Conservation (phyloP, 176 grass and related monocot species). For the Eragrostis curvula region DNA sequence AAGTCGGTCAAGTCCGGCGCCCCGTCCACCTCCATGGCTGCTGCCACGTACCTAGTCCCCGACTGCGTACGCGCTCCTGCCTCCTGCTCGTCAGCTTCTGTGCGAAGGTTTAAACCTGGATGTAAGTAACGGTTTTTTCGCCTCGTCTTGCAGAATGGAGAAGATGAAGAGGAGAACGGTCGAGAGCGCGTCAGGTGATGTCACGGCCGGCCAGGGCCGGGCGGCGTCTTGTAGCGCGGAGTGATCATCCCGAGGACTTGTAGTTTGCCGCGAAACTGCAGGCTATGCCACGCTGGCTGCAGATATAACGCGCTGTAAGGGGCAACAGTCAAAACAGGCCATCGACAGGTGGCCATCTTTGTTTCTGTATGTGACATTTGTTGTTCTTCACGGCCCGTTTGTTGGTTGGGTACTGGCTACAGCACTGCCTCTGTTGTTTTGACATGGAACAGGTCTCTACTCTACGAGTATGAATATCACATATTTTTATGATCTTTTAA, state of each 20-base stretch:
- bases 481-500: too few species aligned
- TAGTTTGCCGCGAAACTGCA: neutral
- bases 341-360: neutral
- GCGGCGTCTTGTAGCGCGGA: conserved; percentile 22
- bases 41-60: neutral
- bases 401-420: neutral
- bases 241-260: conserved; percentile 30
- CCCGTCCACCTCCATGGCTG: conserved; percentile 43
- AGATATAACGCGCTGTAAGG: neutral
- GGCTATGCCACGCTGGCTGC: neutral
- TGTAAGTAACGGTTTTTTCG: too few species aligned
- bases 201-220: conserved; percentile 40
- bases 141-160: neutral
- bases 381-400: neutral
- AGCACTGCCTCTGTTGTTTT: too few species aligned
- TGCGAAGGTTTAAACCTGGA: too few species aligned
- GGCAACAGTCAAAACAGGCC: neutral
- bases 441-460: too few species aligned
- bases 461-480: too few species aligned
- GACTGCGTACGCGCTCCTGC: neutral
- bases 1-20: conserved; percentile 67
- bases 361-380: neutral
- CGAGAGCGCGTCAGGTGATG: conserved; percentile 30
- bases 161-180: too few species aligned
- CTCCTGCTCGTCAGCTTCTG: too few species aligned